Evolutionary conservation across 1,284 basidiomycete species (phyloP).

Genomic region (Sporisorium scitamineum): DNA sequence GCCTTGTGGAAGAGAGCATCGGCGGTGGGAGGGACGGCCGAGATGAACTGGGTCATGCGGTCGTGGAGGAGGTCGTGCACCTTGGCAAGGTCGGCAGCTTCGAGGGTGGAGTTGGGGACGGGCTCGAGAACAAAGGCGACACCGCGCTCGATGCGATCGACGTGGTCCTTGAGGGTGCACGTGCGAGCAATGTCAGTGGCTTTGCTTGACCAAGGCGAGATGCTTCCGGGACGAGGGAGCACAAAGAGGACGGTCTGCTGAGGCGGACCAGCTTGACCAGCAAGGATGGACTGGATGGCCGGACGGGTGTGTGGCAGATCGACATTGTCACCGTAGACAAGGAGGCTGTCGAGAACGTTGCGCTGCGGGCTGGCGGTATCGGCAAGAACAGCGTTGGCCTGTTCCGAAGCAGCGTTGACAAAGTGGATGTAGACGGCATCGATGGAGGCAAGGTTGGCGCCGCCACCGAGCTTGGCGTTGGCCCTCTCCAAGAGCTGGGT

Average conservation of each 20-base stretch:
- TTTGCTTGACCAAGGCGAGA: slow-evolving; percentile 97
- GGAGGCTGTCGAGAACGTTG: slow-evolving; percentile 78
- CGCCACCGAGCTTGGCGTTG: slow-evolving; percentile 70
- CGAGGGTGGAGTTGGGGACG: slow-evolving; percentile 63
- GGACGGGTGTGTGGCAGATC: slow-evolving; percentile 73
- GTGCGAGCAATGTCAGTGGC: slow-evolving; percentile 88
- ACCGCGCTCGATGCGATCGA: slow-evolving; percentile 88
- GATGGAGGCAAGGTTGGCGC: slow-evolving; percentile 74
- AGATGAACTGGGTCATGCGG: slow-evolving; percentile 90
- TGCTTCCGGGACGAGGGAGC: slow-evolving; percentile 70
- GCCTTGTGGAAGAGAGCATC: slow-evolving; percentile 79
- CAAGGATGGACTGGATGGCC: slow-evolving; percentile 69
- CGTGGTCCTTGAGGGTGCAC: slow-evolving; percentile 79
- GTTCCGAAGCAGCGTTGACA: slow-evolving; percentile 75
- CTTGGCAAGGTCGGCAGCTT: slow-evolving; percentile 38
- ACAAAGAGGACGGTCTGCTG: slow-evolving; percentile 57
- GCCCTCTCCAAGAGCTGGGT: slow-evolving; percentile 78
- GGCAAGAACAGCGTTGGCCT: slow-evolving; percentile 73
- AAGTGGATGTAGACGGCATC: slow-evolving; percentile 91
- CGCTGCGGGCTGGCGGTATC: slow-evolving; percentile 73
- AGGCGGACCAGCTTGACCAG: slow-evolving; percentile 70
- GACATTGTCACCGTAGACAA: slow-evolving; percentile 86
- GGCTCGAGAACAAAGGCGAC: slow-evolving; percentile 79
- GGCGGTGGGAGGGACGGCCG: slow-evolving; percentile 72
- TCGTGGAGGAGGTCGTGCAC: slow-evolving; percentile 72